Conservation (phyloP, 768 basidiomycete genomes). For the Coprinellus micaceus region DNA sequence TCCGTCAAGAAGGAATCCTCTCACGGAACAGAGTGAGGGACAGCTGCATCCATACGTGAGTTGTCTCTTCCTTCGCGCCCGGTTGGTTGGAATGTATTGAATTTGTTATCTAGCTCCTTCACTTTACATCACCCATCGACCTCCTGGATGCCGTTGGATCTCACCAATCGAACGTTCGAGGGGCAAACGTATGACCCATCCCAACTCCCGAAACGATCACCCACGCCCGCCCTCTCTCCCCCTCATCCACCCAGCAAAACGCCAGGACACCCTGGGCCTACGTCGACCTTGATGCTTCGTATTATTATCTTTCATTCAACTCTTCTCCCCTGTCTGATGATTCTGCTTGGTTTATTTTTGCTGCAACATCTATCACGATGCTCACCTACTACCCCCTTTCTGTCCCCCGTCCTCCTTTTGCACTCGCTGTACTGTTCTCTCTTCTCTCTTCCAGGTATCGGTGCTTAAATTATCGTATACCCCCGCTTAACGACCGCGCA, state of each 20-base stretch:
- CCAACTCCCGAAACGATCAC: neutral
- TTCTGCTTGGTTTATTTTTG: too few relatives aligned
- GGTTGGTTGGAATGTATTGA: too few relatives aligned
- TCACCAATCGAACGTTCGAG: neutral
- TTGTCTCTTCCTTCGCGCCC: too few relatives aligned
- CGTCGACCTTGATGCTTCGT: too few relatives aligned
- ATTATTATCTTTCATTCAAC: too few relatives aligned
- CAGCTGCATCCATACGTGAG: constrained; percentile 44
- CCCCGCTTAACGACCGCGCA: neutral
- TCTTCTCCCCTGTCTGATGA: too few relatives aligned
- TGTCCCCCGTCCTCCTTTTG: too few relatives aligned
- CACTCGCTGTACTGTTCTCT: too few relatives aligned
- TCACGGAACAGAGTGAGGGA: constrained; percentile 15
- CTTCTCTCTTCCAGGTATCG: too few relatives aligned
- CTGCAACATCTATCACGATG: too few relatives aligned
- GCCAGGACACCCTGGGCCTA: neutral
- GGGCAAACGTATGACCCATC: neutral
- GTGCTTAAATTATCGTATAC: neutral
- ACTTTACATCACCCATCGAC: constrained; percentile 45
- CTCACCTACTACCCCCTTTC: too few relatives aligned
- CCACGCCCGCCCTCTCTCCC: neutral
- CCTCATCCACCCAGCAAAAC: too few relatives aligned
- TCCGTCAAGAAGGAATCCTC: constrained; percentile 11
- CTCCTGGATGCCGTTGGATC: constrained; percentile 20
- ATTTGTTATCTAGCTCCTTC: constrained; percentile 29